These are phyloP conservation scores for Spiraea crenata DNA, from an alignment of 331 rosid genomes.

Conservation along the genomic window DNA sequence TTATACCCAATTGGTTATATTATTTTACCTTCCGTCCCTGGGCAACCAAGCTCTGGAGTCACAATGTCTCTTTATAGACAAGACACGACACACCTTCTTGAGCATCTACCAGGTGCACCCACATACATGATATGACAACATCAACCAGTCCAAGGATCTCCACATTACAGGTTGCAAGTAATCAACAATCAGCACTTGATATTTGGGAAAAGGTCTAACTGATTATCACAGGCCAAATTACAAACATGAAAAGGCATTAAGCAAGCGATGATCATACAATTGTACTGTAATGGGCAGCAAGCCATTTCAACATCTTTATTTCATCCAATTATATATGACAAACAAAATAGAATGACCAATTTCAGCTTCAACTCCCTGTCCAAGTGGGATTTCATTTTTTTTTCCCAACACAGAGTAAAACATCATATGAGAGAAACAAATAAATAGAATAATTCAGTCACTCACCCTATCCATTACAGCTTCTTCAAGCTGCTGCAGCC, in stretches of 20 bases:
- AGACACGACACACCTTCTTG: too few species aligned
- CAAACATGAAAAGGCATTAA: not conserved
- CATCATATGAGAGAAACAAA: not conserved
- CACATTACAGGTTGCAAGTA: too few species aligned
- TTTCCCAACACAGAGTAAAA: not conserved
- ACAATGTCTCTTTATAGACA: too few species aligned
- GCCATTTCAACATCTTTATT: not conserved
- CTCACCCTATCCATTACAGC: conserved; percentile 5
- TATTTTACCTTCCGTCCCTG: too few species aligned
- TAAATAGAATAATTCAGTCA: not conserved
- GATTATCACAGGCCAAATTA: too few species aligned
- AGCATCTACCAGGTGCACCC: too few species aligned
- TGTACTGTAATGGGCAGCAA: conserved; percentile 12
- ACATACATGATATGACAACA: too few species aligned
- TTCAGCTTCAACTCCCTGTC: not conserved
- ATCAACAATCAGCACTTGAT: too few species aligned
- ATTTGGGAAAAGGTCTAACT: not conserved
- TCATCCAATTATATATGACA: not conserved
- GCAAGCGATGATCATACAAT: conserved; percentile 14
- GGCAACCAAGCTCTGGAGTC: too few species aligned
- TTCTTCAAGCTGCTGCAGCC: conserved; percentile 7
- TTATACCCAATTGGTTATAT: too few species aligned
- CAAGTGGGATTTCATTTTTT: not conserved
- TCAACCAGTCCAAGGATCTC: too few species aligned
- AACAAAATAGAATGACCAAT: not conserved